Base-by-base conservation (phyloP, 2,329 filamentous ascomycete genomes). In the Alternaria infectoria region DNA sequence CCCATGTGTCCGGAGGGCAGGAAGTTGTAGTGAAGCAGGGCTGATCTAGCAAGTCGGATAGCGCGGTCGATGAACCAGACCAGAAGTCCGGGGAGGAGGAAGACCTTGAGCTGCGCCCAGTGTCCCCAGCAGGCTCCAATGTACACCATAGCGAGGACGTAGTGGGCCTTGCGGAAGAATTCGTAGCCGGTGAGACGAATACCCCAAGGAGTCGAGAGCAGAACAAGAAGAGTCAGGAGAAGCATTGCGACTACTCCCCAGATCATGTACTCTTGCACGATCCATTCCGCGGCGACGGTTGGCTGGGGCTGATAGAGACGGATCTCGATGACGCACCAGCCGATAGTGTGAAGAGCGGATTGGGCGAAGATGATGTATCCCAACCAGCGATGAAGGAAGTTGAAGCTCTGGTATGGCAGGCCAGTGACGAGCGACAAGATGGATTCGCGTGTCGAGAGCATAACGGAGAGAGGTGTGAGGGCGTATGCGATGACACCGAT, bases 61-160 rank as follows among this genome's bases (percentile, higher is more conserved):
- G 79, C 84, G 8, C 90, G 86, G 71, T 93, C 91, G 23, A 91
- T 66, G 59, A 86, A 83, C 84, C 90, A 90, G 15, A 93, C 83
- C 1, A 87, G 80, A 6, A 93, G 79, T 0, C 87, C 86, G 0
- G 91, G 74, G 2, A 76, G 55, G 23, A 76, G 70, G 57, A 75
- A 76, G 15, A 74, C 72, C 50, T 74, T 71, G 12, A 93, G 82
- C 54, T 88, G 82, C 54, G 83, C 77, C 91, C 91, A 94, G 74
- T 94, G 91, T 1, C 86, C 91, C 86, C 90, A 93, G 77, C 90
- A 90, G 4, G 90, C 90, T 5, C 90, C 91, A 12, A 93, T 86
- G 77, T 92, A 94, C 5, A 93, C 77, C 81, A 91, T 88, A 11
- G 91, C 91, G 3, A 93, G 82, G 12, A 93, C 82, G 69, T 92